Evolutionary conservation across 1,284 basidiomycete genomes (phyloP).

Genomic region (Tilletia indica): DNA sequence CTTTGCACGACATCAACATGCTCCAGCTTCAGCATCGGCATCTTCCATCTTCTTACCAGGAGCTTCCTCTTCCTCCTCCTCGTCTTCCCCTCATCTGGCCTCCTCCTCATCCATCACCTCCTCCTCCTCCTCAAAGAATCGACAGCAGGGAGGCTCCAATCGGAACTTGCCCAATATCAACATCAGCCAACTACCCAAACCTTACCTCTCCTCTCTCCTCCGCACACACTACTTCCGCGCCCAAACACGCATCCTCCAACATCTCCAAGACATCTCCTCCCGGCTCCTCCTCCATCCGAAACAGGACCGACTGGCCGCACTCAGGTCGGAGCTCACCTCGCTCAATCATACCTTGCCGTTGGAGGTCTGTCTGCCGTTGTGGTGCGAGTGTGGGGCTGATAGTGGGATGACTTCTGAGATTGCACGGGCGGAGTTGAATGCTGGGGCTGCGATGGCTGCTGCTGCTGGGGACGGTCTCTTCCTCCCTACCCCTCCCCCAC

Average conservation of each 20-base stretch:
- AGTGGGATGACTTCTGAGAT: neutral
- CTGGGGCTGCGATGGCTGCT: constrained; percentile 31
- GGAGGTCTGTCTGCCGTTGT: constrained; percentile 93
- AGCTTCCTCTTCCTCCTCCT: neutral
- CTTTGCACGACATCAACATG: neutral
- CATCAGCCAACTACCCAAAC: constrained; percentile 1
- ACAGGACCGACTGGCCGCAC: constrained; percentile 87
- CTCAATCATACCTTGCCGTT: constrained; percentile 88
- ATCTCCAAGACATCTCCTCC: constrained; percentile 89
- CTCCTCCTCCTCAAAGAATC: neutral
- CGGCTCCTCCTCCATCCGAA: constrained; percentile 87
- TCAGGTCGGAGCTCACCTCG: constrained; percentile 90
- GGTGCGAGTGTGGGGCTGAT: constrained; percentile 64
- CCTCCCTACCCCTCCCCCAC: too few species aligned
- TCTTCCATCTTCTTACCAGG: constrained; percentile 6
- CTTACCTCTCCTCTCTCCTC: constrained; percentile 26
- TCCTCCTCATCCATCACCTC: too few species aligned
- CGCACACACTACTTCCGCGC: constrained; percentile 71
- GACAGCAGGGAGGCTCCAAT: neutral
- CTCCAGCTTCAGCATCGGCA: neutral
- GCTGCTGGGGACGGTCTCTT: constrained; percentile 23
- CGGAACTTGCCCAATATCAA: neutral
- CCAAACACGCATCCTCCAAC: constrained; percentile 85
- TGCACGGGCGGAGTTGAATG: constrained; percentile 26
- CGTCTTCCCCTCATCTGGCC: neutral